Base-by-base conservation (phyloP, 2,329 filamentous ascomycete species). In the Fusarium pseudograminearum region DNA sequence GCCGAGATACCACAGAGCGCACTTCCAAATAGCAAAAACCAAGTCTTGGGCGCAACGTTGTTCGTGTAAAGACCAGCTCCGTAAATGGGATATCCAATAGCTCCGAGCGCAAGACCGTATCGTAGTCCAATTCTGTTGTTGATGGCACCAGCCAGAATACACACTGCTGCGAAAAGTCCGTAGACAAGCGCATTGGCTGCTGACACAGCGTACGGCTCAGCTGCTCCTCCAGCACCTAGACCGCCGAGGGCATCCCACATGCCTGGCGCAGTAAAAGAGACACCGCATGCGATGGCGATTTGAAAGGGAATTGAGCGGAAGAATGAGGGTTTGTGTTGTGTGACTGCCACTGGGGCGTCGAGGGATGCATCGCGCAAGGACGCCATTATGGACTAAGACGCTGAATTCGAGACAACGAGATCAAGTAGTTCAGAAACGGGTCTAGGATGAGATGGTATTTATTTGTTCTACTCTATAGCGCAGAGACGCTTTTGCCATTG, bases 171-270 rank as follows among this genome's bases (percentile, higher is more conserved):
- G n/a, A 64, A 64, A 8, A 64, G 30, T 0, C 61, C 61, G 7
- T 64, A 64, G 0, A 64, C 51, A 0, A 64, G 33, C 1, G 64
- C 64, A 1, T 67, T 67, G 12, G 62, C 64, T 22, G 64, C 64
- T 8, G 61, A 66, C 0, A 67, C 64, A 0, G 91, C 82, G 69
- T 88, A 85, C 0, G 90, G 90, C n/a, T 84, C 83, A 67, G 88
- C 83, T 28, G 86, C 83, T 2, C 90, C 90, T 52, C 74, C 74
- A 5, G 74, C 74, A 4, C 74, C 74, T 7, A 76, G 61, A 26
- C 65, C 66, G 24, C 72, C 73, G 7, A 76, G 71, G 7, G 74
- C 74, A 24, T 72, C 71, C 73, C 73, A 75, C 51, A 75, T 67
- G 2, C 73, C 73, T 2, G 73, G 73, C 1, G 72, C 73, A 2